A percentile compares a stretch with the other conserved stretches of the same genome.
phyloP scores from a whole-genome alignment of 257 asterid genomes.

The Solanum bulbocastanum region DNA sequence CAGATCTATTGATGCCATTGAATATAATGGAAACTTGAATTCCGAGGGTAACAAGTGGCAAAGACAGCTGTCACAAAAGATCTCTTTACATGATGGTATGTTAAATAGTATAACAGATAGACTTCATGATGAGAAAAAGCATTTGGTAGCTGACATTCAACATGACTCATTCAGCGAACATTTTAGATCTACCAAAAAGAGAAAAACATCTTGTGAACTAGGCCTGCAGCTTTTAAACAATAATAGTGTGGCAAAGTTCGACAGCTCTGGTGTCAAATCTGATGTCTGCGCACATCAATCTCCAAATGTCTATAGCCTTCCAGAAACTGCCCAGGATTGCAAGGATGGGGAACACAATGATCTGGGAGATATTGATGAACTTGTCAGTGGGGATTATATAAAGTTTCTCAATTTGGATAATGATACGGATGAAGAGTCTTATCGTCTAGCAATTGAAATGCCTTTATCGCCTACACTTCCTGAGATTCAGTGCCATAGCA shows the following conservation, averaged over 20 bases:
- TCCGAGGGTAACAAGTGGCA: slow-evolving; percentile 31
- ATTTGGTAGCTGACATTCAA: slow-evolving; percentile 9
- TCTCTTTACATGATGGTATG: slow-evolving; percentile 25
- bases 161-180: slow-evolving; percentile 17
- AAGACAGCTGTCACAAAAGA: slow-evolving; percentile 24
- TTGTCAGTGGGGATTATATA: slow-evolving; percentile 33
- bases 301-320: slow-evolving; percentile 7
- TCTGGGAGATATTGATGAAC: slow-evolving; percentile 21
- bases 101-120: slow-evolving; percentile 22
- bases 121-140: slow-evolving; percentile 6
- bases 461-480: slow-evolving; percentile 76
- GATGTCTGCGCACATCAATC: slow-evolving; percentile 19
- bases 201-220: slow-evolving; percentile 34
- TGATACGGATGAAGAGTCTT: slow-evolving; percentile 50
- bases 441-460: slow-evolving; percentile 46
- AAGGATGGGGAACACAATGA: slow-evolving; percentile 17
- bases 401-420: slow-evolving; percentile 67
- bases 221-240: slow-evolving; percentile 12
- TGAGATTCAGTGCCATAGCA: slow-evolving; percentile 29
- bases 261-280: slow-evolving; percentile 10
- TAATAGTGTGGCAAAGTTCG: slow-evolving; percentile 8
- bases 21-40: slow-evolving; percentile 30
- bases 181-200: slow-evolving; percentile 44
- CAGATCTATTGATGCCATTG: slow-evolving; percentile 29
- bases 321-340: slow-evolving; percentile 9